Evolutionary conservation across 306 rosid genomes (phyloP).

Genomic region (Vigna angularis): DNA sequence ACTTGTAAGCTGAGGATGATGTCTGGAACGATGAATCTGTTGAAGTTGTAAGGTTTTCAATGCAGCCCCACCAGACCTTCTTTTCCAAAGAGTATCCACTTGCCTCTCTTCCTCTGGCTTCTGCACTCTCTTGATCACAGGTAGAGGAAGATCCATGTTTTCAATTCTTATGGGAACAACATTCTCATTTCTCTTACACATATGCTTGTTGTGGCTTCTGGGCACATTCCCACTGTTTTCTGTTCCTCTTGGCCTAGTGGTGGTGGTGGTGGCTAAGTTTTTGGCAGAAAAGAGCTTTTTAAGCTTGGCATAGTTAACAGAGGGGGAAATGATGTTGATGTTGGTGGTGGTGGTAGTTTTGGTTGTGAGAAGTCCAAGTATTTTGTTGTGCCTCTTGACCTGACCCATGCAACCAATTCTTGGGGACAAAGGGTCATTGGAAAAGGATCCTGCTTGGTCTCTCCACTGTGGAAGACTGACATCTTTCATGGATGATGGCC

Average conservation of each 20-base stretch:
- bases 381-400: slow-evolving; percentile 75
- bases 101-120: slow-evolving; percentile 41
- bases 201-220: background rate
- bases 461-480: slow-evolving; percentile 55
- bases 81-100: slow-evolving; percentile 66
- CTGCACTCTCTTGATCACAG: slow-evolving; percentile 58
- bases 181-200: slow-evolving; percentile 36
- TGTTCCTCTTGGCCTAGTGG: slow-evolving; percentile 29
- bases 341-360: slow-evolving; percentile 34
- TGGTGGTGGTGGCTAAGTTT: slow-evolving; percentile 48
- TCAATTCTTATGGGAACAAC: slow-evolving; percentile 47
- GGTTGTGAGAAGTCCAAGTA: slow-evolving; percentile 47
- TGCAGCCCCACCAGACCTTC: slow-evolving; percentile 75
- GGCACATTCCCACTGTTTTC: slow-evolving; percentile 10
- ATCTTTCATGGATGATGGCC: slow-evolving; percentile 62
- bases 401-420: slow-evolving; percentile 88
- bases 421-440: slow-evolving; percentile 73
- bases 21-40: slow-evolving; percentile 52
- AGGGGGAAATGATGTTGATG: slow-evolving; percentile 7
- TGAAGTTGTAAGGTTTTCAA: slow-evolving; percentile 64
- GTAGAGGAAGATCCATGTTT: slow-evolving; percentile 76
- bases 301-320: slow-evolving; percentile 68
- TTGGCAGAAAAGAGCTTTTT: slow-evolving; percentile 71
- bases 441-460: slow-evolving; percentile 41
- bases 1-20: slow-evolving; percentile 58